Evolutionary conservation across 2,329 filamentous ascomycete species (phyloP).

Genomic region (Colletotrichum endophyticum): DNA sequence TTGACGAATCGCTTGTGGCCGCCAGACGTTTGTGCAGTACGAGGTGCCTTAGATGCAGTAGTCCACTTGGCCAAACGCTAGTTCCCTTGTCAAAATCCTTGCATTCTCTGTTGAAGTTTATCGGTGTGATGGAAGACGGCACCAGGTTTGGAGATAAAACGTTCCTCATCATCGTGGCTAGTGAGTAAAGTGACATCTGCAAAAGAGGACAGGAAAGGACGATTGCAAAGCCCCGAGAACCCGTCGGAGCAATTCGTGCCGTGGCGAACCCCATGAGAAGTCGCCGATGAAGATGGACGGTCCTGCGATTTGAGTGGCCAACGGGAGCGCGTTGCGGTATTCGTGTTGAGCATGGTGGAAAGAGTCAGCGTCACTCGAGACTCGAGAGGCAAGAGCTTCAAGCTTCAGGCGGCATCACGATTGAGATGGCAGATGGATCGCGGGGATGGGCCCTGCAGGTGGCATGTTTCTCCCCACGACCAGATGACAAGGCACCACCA

Average conservation of each 20-base stretch:
- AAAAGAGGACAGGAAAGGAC: background rate
- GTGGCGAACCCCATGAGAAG: background rate
- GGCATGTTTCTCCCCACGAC: background rate
- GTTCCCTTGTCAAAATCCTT: background rate
- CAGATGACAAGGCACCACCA: background rate
- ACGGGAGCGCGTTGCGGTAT: background rate
- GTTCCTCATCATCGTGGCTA: background rate
- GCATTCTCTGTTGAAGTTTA: background rate
- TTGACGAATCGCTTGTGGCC: background rate
- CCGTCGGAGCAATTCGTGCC: background rate
- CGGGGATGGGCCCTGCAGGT: background rate
- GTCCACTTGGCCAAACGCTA: background rate
- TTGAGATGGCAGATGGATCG: slow-evolving; percentile 11
- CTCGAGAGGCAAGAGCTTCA: background rate
- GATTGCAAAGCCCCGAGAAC: background rate
- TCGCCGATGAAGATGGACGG: background rate
- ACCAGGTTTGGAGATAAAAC: background rate
- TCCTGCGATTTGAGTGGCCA: background rate
- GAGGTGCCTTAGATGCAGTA: background rate
- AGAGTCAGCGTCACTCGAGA: background rate
- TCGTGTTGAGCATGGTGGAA: background rate
- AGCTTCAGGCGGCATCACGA: background rate
- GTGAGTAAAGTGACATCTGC: background rate
- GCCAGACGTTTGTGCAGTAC: background rate
- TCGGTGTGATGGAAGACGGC: background rate